These are phyloP conservation scores for Sclerotiophoma versabilis DNA, from an alignment of 2,329 filamentous ascomycete species.

Conservation along the genomic window DNA sequence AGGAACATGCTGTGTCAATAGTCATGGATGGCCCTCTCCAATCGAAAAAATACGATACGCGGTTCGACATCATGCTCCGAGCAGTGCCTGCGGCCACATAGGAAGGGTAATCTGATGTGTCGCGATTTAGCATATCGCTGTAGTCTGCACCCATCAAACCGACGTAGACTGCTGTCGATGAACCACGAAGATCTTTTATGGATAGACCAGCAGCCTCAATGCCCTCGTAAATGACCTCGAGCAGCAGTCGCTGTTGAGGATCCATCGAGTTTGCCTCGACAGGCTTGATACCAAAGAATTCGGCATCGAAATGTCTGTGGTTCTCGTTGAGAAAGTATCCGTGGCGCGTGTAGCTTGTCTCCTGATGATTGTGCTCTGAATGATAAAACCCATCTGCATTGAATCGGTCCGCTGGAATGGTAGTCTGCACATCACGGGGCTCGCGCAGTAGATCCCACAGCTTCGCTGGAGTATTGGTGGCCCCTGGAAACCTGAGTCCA, in stretches of 20 bases:
- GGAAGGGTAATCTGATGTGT: neutral
- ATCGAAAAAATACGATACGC: slow-evolving; percentile 49
- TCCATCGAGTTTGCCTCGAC: slow-evolving; percentile 32
- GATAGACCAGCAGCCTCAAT: slow-evolving; percentile 23
- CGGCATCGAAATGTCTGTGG: slow-evolving; percentile 26
- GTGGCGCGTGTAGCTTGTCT: slow-evolving; percentile 40
- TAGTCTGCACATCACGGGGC: slow-evolving; percentile 9
- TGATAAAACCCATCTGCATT: slow-evolving; percentile 37
- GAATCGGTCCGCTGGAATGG: slow-evolving; percentile 32
- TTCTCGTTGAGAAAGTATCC: slow-evolving; percentile 29
- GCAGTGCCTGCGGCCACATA: slow-evolving; percentile 36
- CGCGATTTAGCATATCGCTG: slow-evolving; percentile 8
- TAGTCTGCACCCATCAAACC: slow-evolving; percentile 24
- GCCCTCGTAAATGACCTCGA: slow-evolving; percentile 31
- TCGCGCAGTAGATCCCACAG: slow-evolving; percentile 44
- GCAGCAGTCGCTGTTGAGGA: slow-evolving; percentile 31
- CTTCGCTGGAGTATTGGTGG: slow-evolving; percentile 30
- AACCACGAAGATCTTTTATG: slow-evolving; percentile 12
- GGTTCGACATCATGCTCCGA: slow-evolving; percentile 43
- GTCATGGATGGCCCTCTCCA: slow-evolving; percentile 47
- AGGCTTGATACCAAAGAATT: slow-evolving; percentile 30
- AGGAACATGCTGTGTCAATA: slow-evolving; percentile 51
- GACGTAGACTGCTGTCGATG: slow-evolving; percentile 19
- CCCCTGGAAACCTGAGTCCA: slow-evolving; percentile 44
- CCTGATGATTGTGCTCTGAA: slow-evolving; percentile 31